Evolutionary conservation across 139 green algal genomes (phyloP).

Genomic region (Astrephomene gubernaculifera): DNA sequence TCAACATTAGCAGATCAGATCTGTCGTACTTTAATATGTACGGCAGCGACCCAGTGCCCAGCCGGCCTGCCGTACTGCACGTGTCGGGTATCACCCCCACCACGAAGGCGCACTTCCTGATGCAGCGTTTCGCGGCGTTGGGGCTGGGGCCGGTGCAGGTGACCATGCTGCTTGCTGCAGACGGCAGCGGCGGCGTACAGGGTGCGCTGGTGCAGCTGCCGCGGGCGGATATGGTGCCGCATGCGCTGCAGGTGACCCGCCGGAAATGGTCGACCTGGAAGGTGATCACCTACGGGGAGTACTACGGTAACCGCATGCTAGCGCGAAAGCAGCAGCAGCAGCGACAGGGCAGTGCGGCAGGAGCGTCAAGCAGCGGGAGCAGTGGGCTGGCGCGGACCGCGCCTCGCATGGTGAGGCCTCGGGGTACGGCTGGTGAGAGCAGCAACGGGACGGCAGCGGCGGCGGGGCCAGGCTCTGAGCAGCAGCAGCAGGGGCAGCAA

Average conservation of each 20-base stretch:
- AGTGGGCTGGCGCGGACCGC: too few species aligned
- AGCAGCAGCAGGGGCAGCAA: too few species aligned
- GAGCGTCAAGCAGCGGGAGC: too few species aligned
- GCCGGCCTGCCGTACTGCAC: constrained; percentile 47
- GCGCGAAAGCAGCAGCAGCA: not conserved
- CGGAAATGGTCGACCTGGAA: not conserved
- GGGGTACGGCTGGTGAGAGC: too few species aligned
- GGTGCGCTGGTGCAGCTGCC: constrained; percentile 22
- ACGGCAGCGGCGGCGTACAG: not conserved
- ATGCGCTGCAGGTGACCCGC: not conserved
- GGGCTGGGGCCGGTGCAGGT: constrained; percentile 33
- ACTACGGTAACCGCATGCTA: too few species aligned
- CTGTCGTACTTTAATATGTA: constrained; percentile 46
- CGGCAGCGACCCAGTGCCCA: constrained; percentile 39
- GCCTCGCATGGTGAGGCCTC: too few species aligned
- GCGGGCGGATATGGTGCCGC: not conserved
- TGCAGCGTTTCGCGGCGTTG: not conserved
- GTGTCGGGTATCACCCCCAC: constrained; percentile 29
- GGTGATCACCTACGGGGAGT: constrained; percentile 9
- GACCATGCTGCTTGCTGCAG: not conserved
- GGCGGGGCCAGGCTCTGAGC: too few species aligned
- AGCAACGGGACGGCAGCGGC: too few species aligned
- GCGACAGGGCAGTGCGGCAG: not conserved
- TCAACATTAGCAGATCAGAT: constrained; percentile 29
- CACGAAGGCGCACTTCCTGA: not conserved